A percentile compares a stretch with the other conserved stretches of the same genome.
phyloP scores from a whole-genome alignment of 331 rosid species.

The Quercus lobata region DNA sequence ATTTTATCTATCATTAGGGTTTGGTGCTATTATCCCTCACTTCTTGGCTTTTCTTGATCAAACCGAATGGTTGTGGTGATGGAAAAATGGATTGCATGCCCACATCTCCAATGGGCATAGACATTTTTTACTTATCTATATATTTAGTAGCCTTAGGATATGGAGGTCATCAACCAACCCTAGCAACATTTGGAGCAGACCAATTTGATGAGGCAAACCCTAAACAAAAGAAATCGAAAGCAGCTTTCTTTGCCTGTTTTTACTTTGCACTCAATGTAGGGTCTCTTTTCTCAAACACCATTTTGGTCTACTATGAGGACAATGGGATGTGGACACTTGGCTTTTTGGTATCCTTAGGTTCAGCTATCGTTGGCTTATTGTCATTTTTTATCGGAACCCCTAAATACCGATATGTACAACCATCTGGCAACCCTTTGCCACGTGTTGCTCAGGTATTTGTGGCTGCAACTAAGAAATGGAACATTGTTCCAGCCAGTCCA shows the following conservation, averaged over 20 bases:
- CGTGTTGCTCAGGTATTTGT: slow-evolving; percentile 72
- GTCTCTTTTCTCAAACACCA: slow-evolving; percentile 72
- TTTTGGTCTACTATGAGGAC: slow-evolving; percentile 71
- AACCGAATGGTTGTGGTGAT: slow-evolving; percentile 68
- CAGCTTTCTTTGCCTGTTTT: slow-evolving; percentile 61
- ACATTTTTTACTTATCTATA: slow-evolving; percentile 63
- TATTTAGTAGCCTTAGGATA: slow-evolving; percentile 78
- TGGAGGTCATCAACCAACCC: slow-evolving; percentile 79
- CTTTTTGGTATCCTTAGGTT: slow-evolving; percentile 45
- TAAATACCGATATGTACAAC: slow-evolving; percentile 44
- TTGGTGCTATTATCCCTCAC: slow-evolving; percentile 50
- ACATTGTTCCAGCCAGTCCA: slow-evolving; percentile 20
- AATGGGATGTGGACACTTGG: slow-evolving; percentile 71
- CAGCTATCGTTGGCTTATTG: slow-evolving; percentile 60
- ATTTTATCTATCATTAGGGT: slow-evolving; percentile 32
- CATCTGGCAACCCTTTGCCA: slow-evolving; percentile 71
- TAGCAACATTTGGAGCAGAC: slow-evolving; percentile 81
- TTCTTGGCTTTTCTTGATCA: slow-evolving; percentile 51
- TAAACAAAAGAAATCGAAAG: slow-evolving; percentile 35
- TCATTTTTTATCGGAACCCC: slow-evolving; percentile 49
- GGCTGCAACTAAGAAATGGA: slow-evolving; percentile 48
- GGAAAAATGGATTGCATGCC: slow-evolving; percentile 37
- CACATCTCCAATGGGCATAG: slow-evolving; percentile 32
- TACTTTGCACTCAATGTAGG: slow-evolving; percentile 76
- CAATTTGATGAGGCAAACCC: slow-evolving; percentile 68